Base-by-base conservation (phyloP, 768 basidiomycete genomes). In the Russula foetens region DNA sequence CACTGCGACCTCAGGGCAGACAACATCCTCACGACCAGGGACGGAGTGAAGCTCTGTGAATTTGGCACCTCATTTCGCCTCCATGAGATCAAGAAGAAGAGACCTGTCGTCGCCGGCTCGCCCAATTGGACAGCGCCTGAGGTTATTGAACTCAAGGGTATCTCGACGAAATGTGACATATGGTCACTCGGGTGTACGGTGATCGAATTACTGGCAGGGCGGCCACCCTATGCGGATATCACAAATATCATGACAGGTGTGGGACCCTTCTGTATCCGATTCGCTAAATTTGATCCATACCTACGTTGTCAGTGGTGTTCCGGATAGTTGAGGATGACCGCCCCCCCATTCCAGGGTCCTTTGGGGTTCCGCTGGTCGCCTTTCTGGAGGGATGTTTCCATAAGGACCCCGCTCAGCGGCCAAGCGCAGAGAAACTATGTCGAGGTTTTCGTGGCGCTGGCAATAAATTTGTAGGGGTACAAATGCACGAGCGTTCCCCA, bases 81-180 rank as follows among this genome's bases (percentile, higher is more conserved):
- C 68, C 85, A 91, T 49, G 88, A 91, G 69, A 86, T 84, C 66
- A 86, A 90, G 70, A 89, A 89, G n/a, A n/a, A n/a, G n/a, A n/a
- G n/a, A n/a, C n/a, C n/a, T n/a, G n/a, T n/a, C 67, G 88, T 92
- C 28, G 87, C 90, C 8, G 96, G 96, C 11, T 98, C 96, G 12
- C 96, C 96, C 15, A 96, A 98, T 68, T 99, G 96, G 96, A 98
- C 98, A 94, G 95, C 95, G 11, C 96, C 96, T 2, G 96, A 99
- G 73, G 91, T 98, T 52, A 98, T 99, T 63, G 88, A 93, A 70
- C 81, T 98, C 57, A 89, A 93, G 71, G 95, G 95, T 4, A 91
- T 95, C 7, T 88, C 90, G n/a, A 79, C 87, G 0, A 93, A 93
- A 67, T 88, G 90, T 28, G 94, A 97, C 70, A 95, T 97, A 31